phyloP scores from a whole-genome alignment of 148 eudicot species.

The Chenopodium album region DNA sequence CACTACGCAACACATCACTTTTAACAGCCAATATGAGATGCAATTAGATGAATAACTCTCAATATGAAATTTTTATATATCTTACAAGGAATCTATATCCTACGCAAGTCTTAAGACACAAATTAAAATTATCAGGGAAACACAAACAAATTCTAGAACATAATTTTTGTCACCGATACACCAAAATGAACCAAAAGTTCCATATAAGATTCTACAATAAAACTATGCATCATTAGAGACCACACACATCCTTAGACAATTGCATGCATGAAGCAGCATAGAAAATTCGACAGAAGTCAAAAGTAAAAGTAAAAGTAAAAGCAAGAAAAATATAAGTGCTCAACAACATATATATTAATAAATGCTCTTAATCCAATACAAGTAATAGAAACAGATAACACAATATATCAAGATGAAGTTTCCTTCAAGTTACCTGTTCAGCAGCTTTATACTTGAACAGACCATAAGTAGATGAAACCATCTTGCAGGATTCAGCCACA shows the following conservation, averaged over 20 bases:
- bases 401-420: not conserved
- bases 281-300: not conserved
- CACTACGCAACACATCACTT: not conserved
- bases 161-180: not conserved
- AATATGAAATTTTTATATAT: not conserved
- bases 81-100: not conserved
- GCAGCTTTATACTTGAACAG: constrained; percentile 85
- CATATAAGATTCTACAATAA: not conserved
- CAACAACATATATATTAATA: not conserved
- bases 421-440: constrained; percentile 63
- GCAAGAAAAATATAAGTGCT: not conserved
- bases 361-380: not conserved
- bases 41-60: not conserved
- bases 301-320: not conserved
- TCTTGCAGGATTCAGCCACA: constrained; percentile 71
- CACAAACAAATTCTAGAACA: not conserved
- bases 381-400: not conserved
- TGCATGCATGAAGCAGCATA: too few species aligned
- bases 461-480: constrained; percentile 76
- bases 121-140: not conserved
- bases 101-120: not conserved
- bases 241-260: not conserved
- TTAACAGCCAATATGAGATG: not conserved
- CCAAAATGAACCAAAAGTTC: not conserved
- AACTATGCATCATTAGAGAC: not conserved